Base-by-base conservation (phyloP, 108 stramenopile genomes). In the Cylindrotheca fusiformis region DNA sequence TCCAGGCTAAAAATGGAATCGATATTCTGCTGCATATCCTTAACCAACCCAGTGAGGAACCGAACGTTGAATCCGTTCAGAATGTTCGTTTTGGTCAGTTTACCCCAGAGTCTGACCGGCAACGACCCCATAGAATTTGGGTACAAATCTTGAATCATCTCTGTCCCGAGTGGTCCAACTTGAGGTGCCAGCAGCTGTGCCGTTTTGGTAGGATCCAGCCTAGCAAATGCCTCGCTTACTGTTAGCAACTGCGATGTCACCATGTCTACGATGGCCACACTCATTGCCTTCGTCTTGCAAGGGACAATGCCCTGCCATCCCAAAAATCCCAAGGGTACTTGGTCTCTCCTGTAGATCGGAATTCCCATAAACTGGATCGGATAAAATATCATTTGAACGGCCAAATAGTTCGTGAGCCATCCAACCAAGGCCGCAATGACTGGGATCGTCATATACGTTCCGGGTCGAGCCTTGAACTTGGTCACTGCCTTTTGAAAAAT, bases 261-360 rank as follows among this genome's bases (percentile, higher is more conserved):
- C 88, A 95, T 92, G 31, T 81, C 72, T 18, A 90, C 89, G 80
- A 95, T 83, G 63, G 86, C 81, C 47, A 75, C 68, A 8, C 77
- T 82, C 94, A 95, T 95, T 17, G 72, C 75, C 20, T 79, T 71
- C 0, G 94, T 90, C 55, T 95, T 95, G 69, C 87, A 87, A 3
- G 94, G 94, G 4, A 95, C 90, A 20, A 91, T 91, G 1, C 94
- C 94, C 52, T 91, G 90, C 94, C 94, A 95, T 12, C 94, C 94
- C 24, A 95, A 23, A 0, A 91, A 58, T 0, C 90, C 90, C 32
- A 91, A 64, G 8, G 90, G 94, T 24, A 79, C 61, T 50, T 87
- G 90, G 19, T 81, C 70, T 53, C 52, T 48, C 30, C 71, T 68
- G 52, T 57, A 84, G 20, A 91, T 52, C n/a, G 90, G 81, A 25